These are phyloP conservation scores for Mortierella sp. DNA, from an alignment of 371 early-diverging fungal genomes.

Conservation along the genomic window DNA sequence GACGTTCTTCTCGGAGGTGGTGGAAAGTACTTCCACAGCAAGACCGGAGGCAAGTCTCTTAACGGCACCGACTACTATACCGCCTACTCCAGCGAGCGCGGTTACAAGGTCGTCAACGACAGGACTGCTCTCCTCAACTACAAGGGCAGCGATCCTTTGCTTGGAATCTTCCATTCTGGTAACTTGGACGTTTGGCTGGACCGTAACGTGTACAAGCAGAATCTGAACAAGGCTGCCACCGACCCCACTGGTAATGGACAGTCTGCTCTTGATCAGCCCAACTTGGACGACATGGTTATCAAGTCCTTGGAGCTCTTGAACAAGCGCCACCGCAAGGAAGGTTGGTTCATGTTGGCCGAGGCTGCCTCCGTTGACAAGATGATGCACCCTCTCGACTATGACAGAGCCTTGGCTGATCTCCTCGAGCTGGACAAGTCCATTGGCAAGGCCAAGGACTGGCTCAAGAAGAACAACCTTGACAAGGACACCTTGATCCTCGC, in stretches of 20 bases:
- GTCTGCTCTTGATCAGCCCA: constrained; percentile 73
- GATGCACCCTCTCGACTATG: constrained; percentile 78
- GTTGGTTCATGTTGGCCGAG: constrained; percentile 82
- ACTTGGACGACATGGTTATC: constrained; percentile 75
- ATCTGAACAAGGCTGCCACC: constrained; percentile 59
- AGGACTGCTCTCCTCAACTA: constrained; percentile 63
- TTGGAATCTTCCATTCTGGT: constrained; percentile 74
- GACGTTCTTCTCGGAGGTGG: constrained; percentile 80
- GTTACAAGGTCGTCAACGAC: constrained; percentile 71
- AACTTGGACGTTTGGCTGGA: constrained; percentile 80
- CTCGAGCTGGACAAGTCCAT: constrained; percentile 78
- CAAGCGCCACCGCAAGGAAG: constrained; percentile 72
- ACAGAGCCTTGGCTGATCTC: constrained; percentile 76
- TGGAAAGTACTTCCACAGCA: constrained; percentile 65
- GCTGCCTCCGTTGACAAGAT: constrained; percentile 80
- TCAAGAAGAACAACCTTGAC: constrained; percentile 61
- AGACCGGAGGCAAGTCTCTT: constrained; percentile 59
- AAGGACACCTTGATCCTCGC: constrained; percentile 75
- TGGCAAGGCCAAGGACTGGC: constrained; percentile 69
- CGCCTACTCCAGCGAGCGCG: constrained; percentile 58
- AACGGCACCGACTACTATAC: constrained; percentile 69
- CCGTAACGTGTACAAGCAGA: constrained; percentile 69
- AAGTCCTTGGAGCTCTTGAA: constrained; percentile 70
- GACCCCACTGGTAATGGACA: constrained; percentile 62
- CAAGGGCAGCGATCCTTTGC: constrained; percentile 63